A percentile compares a stretch with the other conserved stretches of the same genome.
Conservation (phyloP, 208 protist species). For the Wallacemonas rigidus region DNA sequence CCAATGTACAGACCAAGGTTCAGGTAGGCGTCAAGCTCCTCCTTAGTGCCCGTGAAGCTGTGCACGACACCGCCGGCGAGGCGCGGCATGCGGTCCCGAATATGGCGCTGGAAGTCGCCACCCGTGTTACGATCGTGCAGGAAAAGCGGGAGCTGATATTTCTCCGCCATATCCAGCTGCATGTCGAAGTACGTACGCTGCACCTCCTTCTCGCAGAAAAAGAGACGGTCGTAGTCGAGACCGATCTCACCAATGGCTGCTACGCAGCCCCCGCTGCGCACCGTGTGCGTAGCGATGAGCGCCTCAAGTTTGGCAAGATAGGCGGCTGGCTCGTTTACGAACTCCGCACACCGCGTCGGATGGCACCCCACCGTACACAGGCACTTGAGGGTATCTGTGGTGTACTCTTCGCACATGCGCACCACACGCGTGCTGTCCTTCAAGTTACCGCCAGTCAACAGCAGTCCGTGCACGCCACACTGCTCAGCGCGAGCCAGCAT, state of each 20-base stretch:
- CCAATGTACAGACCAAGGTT: slow-evolving; percentile 92
- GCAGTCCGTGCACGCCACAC: slow-evolving; percentile 63
- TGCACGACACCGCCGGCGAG: slow-evolving; percentile 92
- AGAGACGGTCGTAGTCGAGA: slow-evolving; percentile 94
- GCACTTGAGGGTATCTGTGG: slow-evolving; percentile 36
- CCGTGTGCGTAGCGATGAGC: slow-evolving; percentile 55
- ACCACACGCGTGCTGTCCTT: slow-evolving; percentile 63
- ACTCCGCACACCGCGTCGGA: slow-evolving; percentile 85
- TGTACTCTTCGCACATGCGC: slow-evolving; percentile 53
- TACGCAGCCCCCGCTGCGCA: slow-evolving; percentile 60
- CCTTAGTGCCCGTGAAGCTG: slow-evolving; percentile 92
- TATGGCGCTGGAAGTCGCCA: slow-evolving; percentile 80
- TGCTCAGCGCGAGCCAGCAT: slow-evolving; percentile 60
- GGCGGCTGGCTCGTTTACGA: slow-evolving; percentile 48
- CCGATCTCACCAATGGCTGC: slow-evolving; percentile 87
- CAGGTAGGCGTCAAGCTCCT: slow-evolving; percentile 80
- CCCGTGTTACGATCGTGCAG: slow-evolving; percentile 92
- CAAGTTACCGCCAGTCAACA: slow-evolving; percentile 74
- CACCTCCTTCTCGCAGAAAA: slow-evolving; percentile 89
- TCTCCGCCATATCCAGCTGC: slow-evolving; percentile 85
- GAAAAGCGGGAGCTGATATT: slow-evolving; percentile 90
- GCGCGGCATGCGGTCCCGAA: slow-evolving; percentile 44
- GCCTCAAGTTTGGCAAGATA: slow-evolving; percentile 59
- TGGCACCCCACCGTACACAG: slow-evolving; percentile 89
- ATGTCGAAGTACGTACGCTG: slow-evolving; percentile 83